Evolutionary conservation across 768 basidiomycete genomes (phyloP).

Genomic region (Gymnopilus dilepis): DNA sequence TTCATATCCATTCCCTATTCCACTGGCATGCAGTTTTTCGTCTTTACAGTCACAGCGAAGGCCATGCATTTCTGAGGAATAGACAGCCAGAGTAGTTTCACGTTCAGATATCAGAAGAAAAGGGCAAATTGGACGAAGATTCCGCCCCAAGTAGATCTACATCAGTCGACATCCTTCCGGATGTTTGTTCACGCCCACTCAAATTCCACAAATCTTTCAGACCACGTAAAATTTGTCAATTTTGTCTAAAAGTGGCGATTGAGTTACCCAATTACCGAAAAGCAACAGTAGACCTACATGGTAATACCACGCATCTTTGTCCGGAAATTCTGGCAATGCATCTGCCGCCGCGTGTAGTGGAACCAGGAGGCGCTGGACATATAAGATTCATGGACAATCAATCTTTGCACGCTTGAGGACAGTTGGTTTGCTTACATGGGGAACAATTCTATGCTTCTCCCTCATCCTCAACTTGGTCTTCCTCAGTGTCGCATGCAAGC

Average conservation of each 20-base stretch:
- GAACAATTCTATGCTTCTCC: conserved; percentile 38
- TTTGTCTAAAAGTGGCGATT: too few species aligned
- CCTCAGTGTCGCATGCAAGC: conserved; percentile 26
- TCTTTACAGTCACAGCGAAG: too few species aligned
- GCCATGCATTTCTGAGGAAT: too few species aligned
- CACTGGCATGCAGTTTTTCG: too few species aligned
- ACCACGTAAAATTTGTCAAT: conserved; percentile 13
- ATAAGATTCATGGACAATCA: neutral
- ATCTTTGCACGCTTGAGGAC: neutral
- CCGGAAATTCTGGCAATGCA: conserved; percentile 37
- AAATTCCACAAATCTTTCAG: conserved; percentile 26
- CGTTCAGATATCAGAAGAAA: too few species aligned
- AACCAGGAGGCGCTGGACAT: conserved; percentile 37
- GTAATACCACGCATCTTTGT: conserved; percentile 28
- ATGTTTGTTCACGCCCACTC: neutral
- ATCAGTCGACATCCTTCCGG: too few species aligned
- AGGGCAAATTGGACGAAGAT: too few species aligned
- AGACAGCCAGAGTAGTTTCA: too few species aligned
- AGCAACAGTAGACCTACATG: conserved; percentile 16
- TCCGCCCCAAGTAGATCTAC: too few species aligned
- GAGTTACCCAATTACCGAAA: neutral
- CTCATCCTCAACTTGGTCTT: conserved; percentile 30
- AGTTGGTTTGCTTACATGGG: conserved; percentile 38
- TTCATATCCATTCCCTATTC: too few species aligned
- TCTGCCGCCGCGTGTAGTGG: conserved; percentile 30